Conservation (phyloP, 805 yeast species). For the Hanseniaspora hatyaiensis region DNA sequence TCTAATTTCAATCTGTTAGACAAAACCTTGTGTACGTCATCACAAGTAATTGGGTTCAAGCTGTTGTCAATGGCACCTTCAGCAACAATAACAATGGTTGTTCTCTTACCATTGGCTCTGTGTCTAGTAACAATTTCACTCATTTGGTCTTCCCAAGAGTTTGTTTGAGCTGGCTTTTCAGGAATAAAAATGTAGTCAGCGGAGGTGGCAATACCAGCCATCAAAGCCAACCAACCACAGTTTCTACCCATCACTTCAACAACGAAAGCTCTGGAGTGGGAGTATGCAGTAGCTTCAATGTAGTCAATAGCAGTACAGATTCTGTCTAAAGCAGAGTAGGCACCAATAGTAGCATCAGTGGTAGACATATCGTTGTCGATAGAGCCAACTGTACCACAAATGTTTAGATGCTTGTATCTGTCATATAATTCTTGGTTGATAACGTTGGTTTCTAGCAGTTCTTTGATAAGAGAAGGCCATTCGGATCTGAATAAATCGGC, state of each 20-base stretch:
- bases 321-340: slow-evolving; percentile 64
- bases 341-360: slow-evolving; percentile 76
- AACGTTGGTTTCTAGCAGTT: slow-evolving; percentile 37
- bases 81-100: slow-evolving; percentile 91
- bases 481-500: slow-evolving; percentile 66
- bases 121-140: slow-evolving; percentile 63
- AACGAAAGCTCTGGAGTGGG: slow-evolving; percentile 94
- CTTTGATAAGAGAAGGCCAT: slow-evolving; percentile 62
- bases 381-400: slow-evolving; percentile 71
- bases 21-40: slow-evolving; percentile 69
- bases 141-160: slow-evolving; percentile 73
- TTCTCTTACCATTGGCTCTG: slow-evolving; percentile 78
- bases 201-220: slow-evolving; percentile 94
- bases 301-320: slow-evolving; percentile 71
- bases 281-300: slow-evolving; percentile 93
- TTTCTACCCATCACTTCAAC: slow-evolving; percentile 99
- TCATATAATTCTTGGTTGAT: slow-evolving; percentile 38
- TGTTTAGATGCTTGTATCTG: slow-evolving; percentile 46
- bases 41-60: slow-evolving; percentile 67
- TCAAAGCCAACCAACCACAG: slow-evolving; percentile 96
- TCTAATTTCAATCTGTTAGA: slow-evolving; percentile 72
- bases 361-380: slow-evolving; percentile 76
- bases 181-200: slow-evolving; percentile 94
- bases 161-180: slow-evolving; percentile 72
- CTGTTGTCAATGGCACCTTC: slow-evolving; percentile 90